Conservation (phyloP, 139 green algal genomes). For the Chara braunii region DNA sequence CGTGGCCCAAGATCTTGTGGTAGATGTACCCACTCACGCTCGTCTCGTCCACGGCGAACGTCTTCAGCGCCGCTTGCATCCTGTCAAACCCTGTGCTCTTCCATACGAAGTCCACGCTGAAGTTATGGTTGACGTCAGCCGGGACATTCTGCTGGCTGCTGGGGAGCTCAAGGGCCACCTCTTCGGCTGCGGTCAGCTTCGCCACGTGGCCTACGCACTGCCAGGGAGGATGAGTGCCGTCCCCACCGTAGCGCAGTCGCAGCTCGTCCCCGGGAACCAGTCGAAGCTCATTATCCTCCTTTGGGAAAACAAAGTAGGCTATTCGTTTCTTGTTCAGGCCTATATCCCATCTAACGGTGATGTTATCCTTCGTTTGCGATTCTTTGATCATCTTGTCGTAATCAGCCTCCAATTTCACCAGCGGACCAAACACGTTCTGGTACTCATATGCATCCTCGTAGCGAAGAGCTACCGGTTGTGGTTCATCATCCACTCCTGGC, state of each 20-base stretch:
- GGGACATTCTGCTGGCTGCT: conserved; percentile 42
- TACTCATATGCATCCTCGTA: conserved; percentile 88
- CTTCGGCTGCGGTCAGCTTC: conserved; percentile 59
- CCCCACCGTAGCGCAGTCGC: conserved; percentile 62
- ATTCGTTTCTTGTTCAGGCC: conserved; percentile 83
- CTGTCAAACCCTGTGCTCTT: conserved; percentile 82
- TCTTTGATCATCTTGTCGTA: conserved; percentile 89
- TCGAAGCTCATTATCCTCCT: conserved; percentile 46
- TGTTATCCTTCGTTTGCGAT: conserved; percentile 69
- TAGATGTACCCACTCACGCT: conserved; percentile 61
- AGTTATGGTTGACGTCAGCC: conserved; percentile 62
- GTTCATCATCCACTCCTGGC: conserved; percentile 60
- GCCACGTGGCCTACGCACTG: conserved; percentile 58
- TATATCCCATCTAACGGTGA: conserved; percentile 83
- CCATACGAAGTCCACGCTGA: conserved; percentile 88
- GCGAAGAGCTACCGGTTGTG: conserved; percentile 65
- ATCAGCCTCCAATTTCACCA: conserved; percentile 89
- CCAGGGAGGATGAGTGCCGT: conserved; percentile 15
- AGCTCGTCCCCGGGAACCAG: conserved; percentile 79
- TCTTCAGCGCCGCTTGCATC: conserved; percentile 77
- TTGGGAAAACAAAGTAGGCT: conserved; percentile 82
- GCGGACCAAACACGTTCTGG: conserved; percentile 70
- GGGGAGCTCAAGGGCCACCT: conserved; percentile 68
- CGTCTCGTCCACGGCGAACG: conserved; percentile 81
- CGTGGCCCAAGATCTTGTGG: conserved; percentile 75